These are phyloP conservation scores for Wickerhamia fluorescens DNA, from an alignment of 805 yeast species.

Conservation along the genomic window DNA sequence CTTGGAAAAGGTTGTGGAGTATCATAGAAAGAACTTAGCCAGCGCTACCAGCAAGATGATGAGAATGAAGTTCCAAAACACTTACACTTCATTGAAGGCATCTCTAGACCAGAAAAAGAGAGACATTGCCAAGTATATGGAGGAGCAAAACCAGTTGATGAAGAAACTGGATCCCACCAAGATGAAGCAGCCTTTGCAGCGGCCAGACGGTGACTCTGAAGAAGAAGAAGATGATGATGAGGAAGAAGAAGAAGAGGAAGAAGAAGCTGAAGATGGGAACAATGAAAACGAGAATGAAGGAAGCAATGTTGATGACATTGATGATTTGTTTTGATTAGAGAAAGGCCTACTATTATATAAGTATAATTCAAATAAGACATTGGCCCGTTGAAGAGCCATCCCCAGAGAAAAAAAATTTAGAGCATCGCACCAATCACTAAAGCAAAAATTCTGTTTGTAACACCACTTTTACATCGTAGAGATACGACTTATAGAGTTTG, in stretches of 20 bases:
- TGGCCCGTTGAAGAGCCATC: too few relatives aligned
- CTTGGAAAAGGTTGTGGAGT: conserved; percentile 65
- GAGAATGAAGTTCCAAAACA: conserved; percentile 79
- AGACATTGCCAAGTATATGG: conserved; percentile 39
- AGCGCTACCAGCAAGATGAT: conserved; percentile 78
- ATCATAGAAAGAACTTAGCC: conserved; percentile 64
- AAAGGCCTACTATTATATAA: too few relatives aligned
- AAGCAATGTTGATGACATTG: conserved; percentile 27
- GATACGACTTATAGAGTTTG: too few relatives aligned
- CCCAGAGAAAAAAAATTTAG: too few relatives aligned
- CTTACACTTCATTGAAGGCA: conserved; percentile 66
- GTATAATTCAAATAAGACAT: too few relatives aligned
- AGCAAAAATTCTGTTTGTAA: too few relatives aligned
- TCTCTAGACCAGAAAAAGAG: conserved; percentile 77
- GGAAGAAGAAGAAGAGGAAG: conserved; percentile 11
- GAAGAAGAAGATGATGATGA: conserved; percentile 17
- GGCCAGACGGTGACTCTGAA: conserved; percentile 1
- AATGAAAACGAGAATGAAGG: conserved; percentile 21
- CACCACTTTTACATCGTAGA: too few relatives aligned
- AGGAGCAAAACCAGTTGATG: conserved; percentile 20
- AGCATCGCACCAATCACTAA: too few relatives aligned
- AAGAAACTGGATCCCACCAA: conserved; percentile 15
- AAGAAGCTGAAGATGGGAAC: conserved; percentile 14
- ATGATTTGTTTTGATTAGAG: conserved; percentile 30
- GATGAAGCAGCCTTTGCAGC: conserved; percentile 10